Conservation (phyloP, 345 rosid species). For the Dipteronia dyeriana region DNA sequence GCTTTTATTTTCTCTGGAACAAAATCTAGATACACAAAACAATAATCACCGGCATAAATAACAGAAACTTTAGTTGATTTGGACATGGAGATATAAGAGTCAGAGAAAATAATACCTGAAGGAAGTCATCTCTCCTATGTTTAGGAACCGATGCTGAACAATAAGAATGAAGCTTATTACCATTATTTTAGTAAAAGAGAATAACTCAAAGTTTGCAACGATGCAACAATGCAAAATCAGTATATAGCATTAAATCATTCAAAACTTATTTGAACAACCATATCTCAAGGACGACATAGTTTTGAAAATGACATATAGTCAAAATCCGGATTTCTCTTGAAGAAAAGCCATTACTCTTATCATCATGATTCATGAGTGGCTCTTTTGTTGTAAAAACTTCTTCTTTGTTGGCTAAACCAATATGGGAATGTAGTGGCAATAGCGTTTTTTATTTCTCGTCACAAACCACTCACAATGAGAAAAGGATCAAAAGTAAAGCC, state of each 20-base stretch:
- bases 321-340: background rate
- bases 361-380: too few species aligned
- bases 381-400: background rate
- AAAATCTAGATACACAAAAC: conserved; percentile 45
- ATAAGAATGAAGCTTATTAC: conserved; percentile 14
- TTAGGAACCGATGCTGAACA: conserved; percentile 64
- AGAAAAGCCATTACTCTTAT: background rate
- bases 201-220: background rate
- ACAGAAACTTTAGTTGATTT: background rate
- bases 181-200: background rate
- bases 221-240: background rate
- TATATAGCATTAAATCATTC: background rate
- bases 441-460: too few species aligned
- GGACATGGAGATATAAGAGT: background rate
- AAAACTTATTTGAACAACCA: background rate
- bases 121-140: conserved; percentile 66
- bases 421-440: background rate
- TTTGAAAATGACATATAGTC: background rate
- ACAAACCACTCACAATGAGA: too few species aligned
- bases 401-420: background rate
- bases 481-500: too few species aligned
- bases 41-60: background rate
- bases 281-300: background rate
- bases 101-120: conserved; percentile 48
- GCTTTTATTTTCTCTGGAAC: conserved; percentile 78